Base-by-base conservation (phyloP, 805 yeast genomes). In the Candida sphagnicola region DNA sequence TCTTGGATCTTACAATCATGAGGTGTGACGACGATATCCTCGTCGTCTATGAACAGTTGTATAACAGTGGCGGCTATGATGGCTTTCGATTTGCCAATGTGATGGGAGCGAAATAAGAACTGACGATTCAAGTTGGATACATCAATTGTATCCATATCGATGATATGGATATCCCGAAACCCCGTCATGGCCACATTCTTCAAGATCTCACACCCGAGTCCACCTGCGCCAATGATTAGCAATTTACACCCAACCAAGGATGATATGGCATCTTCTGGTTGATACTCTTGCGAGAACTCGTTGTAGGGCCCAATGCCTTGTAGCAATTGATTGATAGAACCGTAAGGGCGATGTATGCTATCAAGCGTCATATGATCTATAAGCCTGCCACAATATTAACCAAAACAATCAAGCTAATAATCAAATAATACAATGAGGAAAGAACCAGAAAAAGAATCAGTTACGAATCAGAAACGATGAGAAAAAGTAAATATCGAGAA, bases 111-210 rank as follows among this genome's bases (percentile, higher is more conserved):
- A 50, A 85, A 85, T 38, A 85, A 61, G 53, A 85, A 85, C 60
- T 85, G 95, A 13, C 95, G 68, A 53, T 85, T 85, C 47, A 85
- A 66, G 50, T 85, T 85, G 18, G 85, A 75, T n/a, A 83, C 57
- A 47, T 85, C 93, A 38, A 85, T 82, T 2, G 86, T 82, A 56
- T 85, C 95, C 91, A 85, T 84, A 53, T 85, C 95, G 28, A 85
- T 81, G 8, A 85, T 75, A 41, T 81, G 78, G 21, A 85, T 75
- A 34, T 78, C 60, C 41, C 62, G 62, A 52, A 85, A 81, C 4
- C 91, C 91, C n/a, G 79, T 68, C 23, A 80, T 61, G 1, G 85
- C 85, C 37, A 85, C 65, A 56, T 83, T 75, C 59, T 85, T 85
- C 33, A 85, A 59, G 21, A 85, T 80, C 57, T 85, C 93, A 60